These are phyloP conservation scores for Pleurotus sapidus DNA, from an alignment of 768 basidiomycete genomes.

Conservation along the genomic window DNA sequence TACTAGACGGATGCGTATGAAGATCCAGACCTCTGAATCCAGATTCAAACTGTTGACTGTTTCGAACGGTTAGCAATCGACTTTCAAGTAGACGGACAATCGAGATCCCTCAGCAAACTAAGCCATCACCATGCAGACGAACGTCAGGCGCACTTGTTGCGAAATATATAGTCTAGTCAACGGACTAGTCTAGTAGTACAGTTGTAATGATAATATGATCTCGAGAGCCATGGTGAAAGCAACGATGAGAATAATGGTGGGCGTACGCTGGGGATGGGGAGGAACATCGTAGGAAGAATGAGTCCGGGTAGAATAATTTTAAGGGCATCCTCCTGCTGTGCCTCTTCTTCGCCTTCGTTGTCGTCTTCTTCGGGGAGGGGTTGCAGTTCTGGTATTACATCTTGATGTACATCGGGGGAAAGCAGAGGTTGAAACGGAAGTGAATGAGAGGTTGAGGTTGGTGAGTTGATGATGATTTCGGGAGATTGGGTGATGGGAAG, in stretches of 20 bases:
- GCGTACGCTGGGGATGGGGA: constrained; percentile 90
- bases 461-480: constrained; percentile 42
- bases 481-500: constrained; percentile 27
- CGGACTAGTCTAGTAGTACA: constrained; percentile 72
- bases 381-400: constrained; percentile 36
- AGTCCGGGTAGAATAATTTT: constrained; percentile 69
- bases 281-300: constrained; percentile 73
- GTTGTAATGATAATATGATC: constrained; percentile 38
- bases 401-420: constrained; percentile 45
- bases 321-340: constrained; percentile 39
- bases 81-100: too few relatives aligned
- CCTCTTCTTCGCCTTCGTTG: constrained; percentile 41
- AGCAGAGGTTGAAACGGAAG: not conserved
- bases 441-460: constrained; percentile 5
- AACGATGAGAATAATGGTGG: constrained; percentile 34
- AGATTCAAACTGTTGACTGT: too few relatives aligned
- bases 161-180: constrained; percentile 44
- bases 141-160: too few relatives aligned
- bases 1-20: too few relatives aligned
- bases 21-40: too few relatives aligned
- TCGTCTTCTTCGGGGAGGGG: constrained; percentile 23
- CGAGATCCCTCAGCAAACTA: too few relatives aligned
- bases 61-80: too few relatives aligned
- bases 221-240: not conserved
- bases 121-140: too few relatives aligned